Evolutionary conservation across 345 rosid genomes (phyloP).

Genomic region (Citrus reticulata): DNA sequence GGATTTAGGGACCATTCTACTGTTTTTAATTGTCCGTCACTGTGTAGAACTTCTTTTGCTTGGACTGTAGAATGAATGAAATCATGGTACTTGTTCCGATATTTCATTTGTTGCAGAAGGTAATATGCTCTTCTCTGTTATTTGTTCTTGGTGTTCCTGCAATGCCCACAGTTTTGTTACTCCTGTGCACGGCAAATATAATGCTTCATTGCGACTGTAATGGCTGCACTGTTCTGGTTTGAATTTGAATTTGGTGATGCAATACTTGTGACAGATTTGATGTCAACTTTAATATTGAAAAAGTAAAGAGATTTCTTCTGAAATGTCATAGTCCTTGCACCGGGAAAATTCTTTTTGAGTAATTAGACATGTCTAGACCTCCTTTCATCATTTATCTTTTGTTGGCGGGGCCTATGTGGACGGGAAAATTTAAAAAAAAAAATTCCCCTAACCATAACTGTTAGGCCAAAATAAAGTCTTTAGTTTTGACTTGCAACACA

Average conservation of each 20-base stretch:
- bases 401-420: no score
- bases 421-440: no score
- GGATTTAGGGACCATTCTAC: slow-evolving; percentile 8
- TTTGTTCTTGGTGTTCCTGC: not conserved
- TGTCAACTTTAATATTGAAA: no score
- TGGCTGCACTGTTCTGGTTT: not conserved
- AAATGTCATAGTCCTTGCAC: no score
- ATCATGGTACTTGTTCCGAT: not conserved
- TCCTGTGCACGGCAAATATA: not conserved
- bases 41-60: not conserved
- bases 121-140: not conserved
- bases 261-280: no score
- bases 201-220: not conserved
- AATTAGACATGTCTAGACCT: no score
- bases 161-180: not conserved
- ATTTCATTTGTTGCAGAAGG: not conserved
- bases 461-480: not conserved
- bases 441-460: no score
- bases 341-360: no score
- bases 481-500: no score
- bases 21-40: not conserved
- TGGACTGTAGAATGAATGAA: not conserved
- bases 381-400: no score
- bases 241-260: not conserved
- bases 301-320: no score